Base-by-base conservation (phyloP, 805 yeast species). In the Yamadazyma phyllophila region DNA sequence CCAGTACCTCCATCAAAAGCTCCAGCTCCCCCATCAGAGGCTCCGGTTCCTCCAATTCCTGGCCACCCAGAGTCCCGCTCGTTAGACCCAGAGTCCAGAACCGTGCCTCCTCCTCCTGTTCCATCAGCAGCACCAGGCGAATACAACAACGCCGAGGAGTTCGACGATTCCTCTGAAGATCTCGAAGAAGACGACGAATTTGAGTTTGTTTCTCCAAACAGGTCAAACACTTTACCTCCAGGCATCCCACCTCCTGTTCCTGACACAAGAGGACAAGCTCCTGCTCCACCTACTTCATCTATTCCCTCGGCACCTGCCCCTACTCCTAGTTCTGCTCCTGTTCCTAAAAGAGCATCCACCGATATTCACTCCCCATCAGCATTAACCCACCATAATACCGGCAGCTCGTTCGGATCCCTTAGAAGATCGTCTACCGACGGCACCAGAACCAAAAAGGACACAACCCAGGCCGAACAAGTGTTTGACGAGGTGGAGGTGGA, bases 401-500 rank as follows among this genome's bases (percentile, higher is more conserved):
- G 46, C n/a, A 37, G 37, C 34, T 43, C 46, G 11, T 20, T 43
- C 11, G 46, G 46, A 3, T 47, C 50, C 12, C 24, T 48, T 10
- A 41, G 33, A 33, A 39, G 59, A 26, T 50, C 51, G 27, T 44
- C 54, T n/a, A 48, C 58, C 12, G 56, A 56, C 4, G 11, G 44
- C 9, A 5, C 44, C 11, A 32, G 36, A 52, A 14, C 15, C 39
- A 12, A 50, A 45, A 45, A 47, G 12, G 67, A 57, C 33, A 52
- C 49, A 32, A 49, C 59, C 2, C 71, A 62, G 41, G 73, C 75
- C 2, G 68, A 62, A 6, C 17, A 44, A 2, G 46, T 55, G 13
- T 43, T 61, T 26, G 54, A 48, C 7, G 59, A 56, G 5, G 43
- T 71, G 17, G 65, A 66, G 38, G 49, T 44, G 26, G 74, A 70